Conservation (phyloP, 148 eudicot species). For the Tetragonia tetragonoides region DNA sequence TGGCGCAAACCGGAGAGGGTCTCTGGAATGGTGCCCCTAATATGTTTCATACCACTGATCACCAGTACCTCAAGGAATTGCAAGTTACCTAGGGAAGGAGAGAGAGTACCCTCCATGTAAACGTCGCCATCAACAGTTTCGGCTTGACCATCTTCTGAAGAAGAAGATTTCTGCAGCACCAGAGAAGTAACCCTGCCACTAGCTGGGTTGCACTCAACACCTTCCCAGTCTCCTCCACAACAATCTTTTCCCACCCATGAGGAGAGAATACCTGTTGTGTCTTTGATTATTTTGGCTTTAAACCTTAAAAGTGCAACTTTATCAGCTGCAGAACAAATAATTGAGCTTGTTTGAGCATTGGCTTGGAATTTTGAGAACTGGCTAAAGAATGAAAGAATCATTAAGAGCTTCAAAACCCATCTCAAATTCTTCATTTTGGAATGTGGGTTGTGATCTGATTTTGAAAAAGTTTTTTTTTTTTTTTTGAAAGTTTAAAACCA, state of each 20-base stretch:
- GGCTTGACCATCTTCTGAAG: conserved; percentile 7
- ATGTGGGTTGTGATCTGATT: conserved; percentile 35
- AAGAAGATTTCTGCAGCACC: conserved; percentile 46
- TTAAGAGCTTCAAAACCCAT: conserved; percentile 42
- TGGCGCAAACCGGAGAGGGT: conserved; percentile 47
- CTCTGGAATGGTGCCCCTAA: conserved; percentile 57
- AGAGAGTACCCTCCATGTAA: conserved; percentile 76
- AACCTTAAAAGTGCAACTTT: conserved; percentile 68
- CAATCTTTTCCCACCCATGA: conserved; percentile 74
- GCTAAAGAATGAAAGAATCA: conserved; percentile 35
- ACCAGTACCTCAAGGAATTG: conserved; percentile 55
- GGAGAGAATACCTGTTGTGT: conserved; percentile 60
- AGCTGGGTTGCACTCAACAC: conserved; percentile 51
- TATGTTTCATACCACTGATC: conserved; percentile 71
- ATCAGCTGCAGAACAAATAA: conserved; percentile 47
- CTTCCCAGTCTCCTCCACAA: conserved; percentile 87
- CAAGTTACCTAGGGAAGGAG: conserved; percentile 60
- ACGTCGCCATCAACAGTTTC: conserved; percentile 16
- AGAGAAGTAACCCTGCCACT: conserved; percentile 62
- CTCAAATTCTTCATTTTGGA: conserved; percentile 48
- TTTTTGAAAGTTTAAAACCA: conserved; percentile 3
- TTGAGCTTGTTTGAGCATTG: conserved; percentile 13
- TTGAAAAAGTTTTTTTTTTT: neutral
- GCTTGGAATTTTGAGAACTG: conserved; percentile 21
- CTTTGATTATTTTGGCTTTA: conserved; percentile 53